Evolutionary conservation across 345 rosid genomes (phyloP), one percentile per base, ranked within the genome.

Genomic region (Moringa oleifera): DNA sequence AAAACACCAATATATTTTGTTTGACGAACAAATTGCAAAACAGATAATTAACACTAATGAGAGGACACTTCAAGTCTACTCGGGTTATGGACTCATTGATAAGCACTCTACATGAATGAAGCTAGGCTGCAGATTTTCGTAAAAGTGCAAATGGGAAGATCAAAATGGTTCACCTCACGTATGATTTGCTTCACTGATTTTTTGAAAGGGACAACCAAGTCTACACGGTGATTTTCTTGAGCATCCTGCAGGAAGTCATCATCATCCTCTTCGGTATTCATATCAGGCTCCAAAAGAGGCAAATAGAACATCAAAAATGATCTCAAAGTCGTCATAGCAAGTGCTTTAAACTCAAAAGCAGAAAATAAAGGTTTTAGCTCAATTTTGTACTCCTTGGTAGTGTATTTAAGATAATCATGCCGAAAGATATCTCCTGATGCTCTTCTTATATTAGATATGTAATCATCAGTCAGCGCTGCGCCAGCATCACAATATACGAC

Each of bases 401-500:
- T 55, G 59, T 85, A 84, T 58, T 71, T 67, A 57, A 80, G 28
- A 31, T 82, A 63, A 53, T 87, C 74, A 52, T 67, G 69, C 70
- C 70, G 82, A 76, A 80, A 74, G 18, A 72, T 67, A 55, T 73
- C 60, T 53, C 67, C 73, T 15, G 90, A 70, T 28, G 58, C 70
- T 70, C 76, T 87, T 20, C 62, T 76, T 37, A 77, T 63, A 68
- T 67, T 70, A 19, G 89, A 65, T 71, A 84, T 60, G 71, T 77
- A 73, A 61, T 85, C 86, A 56, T 83, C 89, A 33, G 85, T 68
- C 45, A 83, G 58, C 60, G 68, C 83, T 25, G 88, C 88, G 55
- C 86, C 93, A 7, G 87, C 92, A 80, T 95, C 99, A 73, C 97
- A 89, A 72, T 91, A 77, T 12, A 97, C 92, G 64, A 95, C 84